phyloP scores from a whole-genome alignment of 2,329 filamentous ascomycete species.

The Exophiala sp. region DNA sequence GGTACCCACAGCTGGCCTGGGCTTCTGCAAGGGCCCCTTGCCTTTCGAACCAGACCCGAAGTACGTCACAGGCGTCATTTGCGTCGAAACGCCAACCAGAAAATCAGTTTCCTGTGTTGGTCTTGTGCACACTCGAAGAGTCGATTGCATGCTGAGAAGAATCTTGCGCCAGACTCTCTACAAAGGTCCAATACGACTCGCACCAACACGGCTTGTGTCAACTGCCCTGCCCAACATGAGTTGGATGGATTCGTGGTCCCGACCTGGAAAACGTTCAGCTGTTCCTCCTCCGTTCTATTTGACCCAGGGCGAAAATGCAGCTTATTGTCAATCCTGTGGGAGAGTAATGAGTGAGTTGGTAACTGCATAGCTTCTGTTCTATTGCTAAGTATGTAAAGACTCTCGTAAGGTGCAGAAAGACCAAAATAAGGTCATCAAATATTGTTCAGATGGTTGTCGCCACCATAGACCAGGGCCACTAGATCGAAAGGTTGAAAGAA shows the following conservation, averaged over 20 bases:
- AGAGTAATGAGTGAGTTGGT: slow-evolving; percentile 40
- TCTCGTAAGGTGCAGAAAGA: slow-evolving; percentile 34
- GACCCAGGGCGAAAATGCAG: slow-evolving; percentile 45
- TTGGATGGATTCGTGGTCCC: slow-evolving; percentile 51
- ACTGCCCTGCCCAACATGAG: slow-evolving; percentile 34
- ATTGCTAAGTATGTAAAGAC: slow-evolving; percentile 4
- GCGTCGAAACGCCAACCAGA: too few relatives aligned
- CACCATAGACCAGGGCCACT: slow-evolving; percentile 48
- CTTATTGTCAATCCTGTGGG: slow-evolving; percentile 46
- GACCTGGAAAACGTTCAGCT: slow-evolving; percentile 39
- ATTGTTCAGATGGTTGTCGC: slow-evolving; percentile 57
- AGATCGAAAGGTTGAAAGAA: slow-evolving; percentile 51
- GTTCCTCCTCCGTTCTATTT: slow-evolving; percentile 56
- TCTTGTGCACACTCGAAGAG: too few relatives aligned
- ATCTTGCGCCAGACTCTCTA: background rate
- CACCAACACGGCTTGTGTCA: background rate
- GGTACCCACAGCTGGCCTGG: too few relatives aligned
- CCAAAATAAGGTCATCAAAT: slow-evolving; percentile 44
- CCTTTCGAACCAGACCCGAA: too few relatives aligned
- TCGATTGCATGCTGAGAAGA: background rate
- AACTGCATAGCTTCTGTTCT: background rate
- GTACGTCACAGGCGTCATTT: too few relatives aligned
- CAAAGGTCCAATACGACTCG: background rate
- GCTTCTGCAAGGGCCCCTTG: too few relatives aligned
- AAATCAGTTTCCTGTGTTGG: too few relatives aligned